Percentiles rank a stretch among this genome's conserved stretches.
These are phyloP conservation scores for Fonsecaea pedrosoi DNA, from an alignment of 2,329 filamentous ascomycete species.

Conservation along the genomic window DNA sequence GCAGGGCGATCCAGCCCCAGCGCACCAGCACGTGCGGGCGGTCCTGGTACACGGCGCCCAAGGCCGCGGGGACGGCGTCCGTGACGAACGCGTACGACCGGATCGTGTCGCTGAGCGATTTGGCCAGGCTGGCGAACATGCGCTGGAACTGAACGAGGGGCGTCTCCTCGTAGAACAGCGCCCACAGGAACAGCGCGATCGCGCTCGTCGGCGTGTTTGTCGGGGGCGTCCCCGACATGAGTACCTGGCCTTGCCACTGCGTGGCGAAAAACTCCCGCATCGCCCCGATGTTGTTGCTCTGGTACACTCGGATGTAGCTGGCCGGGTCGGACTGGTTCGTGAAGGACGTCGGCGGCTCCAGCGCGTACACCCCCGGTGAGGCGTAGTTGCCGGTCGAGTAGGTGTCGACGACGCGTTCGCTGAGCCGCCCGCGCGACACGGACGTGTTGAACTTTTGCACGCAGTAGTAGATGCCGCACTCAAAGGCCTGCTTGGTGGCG, in stretches of 20 bases:
- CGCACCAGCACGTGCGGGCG: conserved; percentile 14
- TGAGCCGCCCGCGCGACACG: conserved; percentile 1
- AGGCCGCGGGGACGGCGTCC: conserved; percentile 6
- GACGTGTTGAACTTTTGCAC: conserved; percentile 22
- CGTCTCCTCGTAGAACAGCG: background rate
- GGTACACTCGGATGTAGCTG: background rate
- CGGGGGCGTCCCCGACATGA: background rate
- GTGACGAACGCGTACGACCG: background rate
- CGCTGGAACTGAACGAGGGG: conserved; percentile 2
- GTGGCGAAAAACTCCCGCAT: conserved; percentile 3
- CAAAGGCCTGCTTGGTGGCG: conserved; percentile 5
- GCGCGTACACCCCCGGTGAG: background rate
- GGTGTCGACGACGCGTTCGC: conserved; percentile 15
- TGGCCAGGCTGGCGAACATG: conserved; percentile 11
- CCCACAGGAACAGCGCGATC: conserved; percentile 1
- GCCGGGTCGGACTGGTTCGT: conserved; percentile 21
- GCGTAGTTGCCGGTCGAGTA: conserved; percentile 1
- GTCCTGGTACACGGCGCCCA: conserved; percentile 15
- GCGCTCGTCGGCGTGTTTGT: background rate
- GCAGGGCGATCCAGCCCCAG: conserved; percentile 18
- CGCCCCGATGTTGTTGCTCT: background rate
- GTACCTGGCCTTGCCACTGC: conserved; percentile 11
- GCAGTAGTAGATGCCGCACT: conserved; percentile 23
- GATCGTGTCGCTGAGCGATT: conserved; percentile 13
- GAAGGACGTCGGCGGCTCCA: conserved; percentile 27